Evolutionary conservation across 106 monocot genomes (phyloP), one percentile per base, ranked within the genome.

Genomic region (Allium sativum): DNA sequence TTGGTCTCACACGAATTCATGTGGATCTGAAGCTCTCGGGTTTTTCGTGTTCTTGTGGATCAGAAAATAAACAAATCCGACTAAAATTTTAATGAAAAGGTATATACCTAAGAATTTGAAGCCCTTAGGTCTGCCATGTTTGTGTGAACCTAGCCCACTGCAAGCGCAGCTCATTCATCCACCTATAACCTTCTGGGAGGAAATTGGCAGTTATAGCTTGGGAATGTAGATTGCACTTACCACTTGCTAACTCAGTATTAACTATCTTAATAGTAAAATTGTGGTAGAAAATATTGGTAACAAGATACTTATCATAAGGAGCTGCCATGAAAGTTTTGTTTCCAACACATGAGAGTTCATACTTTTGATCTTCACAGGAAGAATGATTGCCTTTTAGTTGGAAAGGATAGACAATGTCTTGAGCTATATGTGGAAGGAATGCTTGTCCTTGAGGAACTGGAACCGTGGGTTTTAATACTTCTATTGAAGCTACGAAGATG

Each of bases 281-380:
- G 10, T 15, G 42, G 21, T 67, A 67, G 19, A 43, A 10, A 31
- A 67, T 67, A 8, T 43, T 7, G 12, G 42, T 67, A 0, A 67
- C 55, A 12, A 12, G 54, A 55, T 55, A 67, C 67, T 67, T 40
- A 40, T 11, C 12, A n/a, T 43, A 42, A 3, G 43, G 53, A 14
- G 44, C 42, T 53, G 42, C 55, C 67, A 67, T 15, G 10, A 67
- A 4, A 19, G 55, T 55, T 16, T 44, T 67, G 67, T 67, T 67
- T 17, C 43, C 17, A 3, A 15, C 19, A 55, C 67, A 67, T 5
- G 42, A 43, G 67, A 67, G 42, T 20, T 67, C 55, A 44, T 55
- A 67, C 13, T 55, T 40, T 0, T n/a, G 54, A 54, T 54, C 53
- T 0, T 55, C 67, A 17, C 67, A 67, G 44, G 44, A 44, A 42